Conservation (phyloP, 192 early-diverging fungal species). For the Coemansia sp. region DNA sequence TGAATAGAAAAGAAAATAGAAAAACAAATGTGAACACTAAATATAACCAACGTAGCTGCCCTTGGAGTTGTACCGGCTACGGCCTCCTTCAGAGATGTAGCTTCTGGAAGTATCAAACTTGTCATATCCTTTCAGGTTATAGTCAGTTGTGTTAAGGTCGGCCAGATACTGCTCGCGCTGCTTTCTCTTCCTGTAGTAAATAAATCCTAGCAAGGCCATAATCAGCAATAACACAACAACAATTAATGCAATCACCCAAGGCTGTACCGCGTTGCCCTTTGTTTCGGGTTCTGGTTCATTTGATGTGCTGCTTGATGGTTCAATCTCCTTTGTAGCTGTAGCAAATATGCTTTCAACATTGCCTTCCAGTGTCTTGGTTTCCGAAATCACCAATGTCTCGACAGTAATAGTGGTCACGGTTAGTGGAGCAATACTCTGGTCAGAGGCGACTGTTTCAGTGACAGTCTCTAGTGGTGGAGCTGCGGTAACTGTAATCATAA, state of each 20-base stretch:
- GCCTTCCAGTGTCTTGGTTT: neutral
- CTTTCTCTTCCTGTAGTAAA: neutral
- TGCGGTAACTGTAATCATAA: neutral
- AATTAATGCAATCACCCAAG: slow-evolving; percentile 1
- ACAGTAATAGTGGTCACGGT: neutral
- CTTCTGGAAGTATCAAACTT: neutral
- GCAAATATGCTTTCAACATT: neutral
- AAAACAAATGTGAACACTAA: neutral
- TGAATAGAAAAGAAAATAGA: neutral
- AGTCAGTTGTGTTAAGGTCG: neutral
- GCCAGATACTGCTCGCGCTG: slow-evolving; percentile 4
- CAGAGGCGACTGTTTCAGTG: neutral
- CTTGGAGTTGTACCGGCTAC: slow-evolving; percentile 5
- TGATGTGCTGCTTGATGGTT: neutral
- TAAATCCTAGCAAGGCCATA: neutral
- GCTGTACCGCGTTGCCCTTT: neutral
- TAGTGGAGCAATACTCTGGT: neutral
- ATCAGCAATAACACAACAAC: neutral
- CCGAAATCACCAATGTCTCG: neutral
- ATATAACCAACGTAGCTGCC: slow-evolving; percentile 9
- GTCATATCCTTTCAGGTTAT: neutral
- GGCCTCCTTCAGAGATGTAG: neutral
- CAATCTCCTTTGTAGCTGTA: neutral
- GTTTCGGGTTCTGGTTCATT: neutral
- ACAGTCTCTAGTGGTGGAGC: neutral